Conservation (phyloP, 2,329 filamentous ascomycete genomes). For the Colletotrichum acutatum region DNA sequence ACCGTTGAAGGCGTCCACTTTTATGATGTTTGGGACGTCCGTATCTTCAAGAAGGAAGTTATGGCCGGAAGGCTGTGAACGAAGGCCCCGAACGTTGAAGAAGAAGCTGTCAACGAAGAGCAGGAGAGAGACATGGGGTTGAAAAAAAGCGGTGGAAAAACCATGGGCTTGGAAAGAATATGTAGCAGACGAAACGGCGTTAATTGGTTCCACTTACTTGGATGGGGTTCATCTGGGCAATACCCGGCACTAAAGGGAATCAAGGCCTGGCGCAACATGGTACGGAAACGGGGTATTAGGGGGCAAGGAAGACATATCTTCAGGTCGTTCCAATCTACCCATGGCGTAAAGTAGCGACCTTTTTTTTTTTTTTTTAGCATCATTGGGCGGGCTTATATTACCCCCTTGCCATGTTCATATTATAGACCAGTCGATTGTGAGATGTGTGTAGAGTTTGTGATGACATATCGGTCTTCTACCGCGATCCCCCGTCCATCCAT, state of each 20-base stretch:
- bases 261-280: background rate
- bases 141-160: background rate
- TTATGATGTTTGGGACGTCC: slow-evolving; percentile 58
- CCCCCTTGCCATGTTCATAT: background rate
- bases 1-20: slow-evolving; percentile 53
- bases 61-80: slow-evolving; percentile 52
- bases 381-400: background rate
- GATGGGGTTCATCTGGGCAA: slow-evolving; percentile 9
- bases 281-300: background rate
- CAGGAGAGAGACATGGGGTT: background rate
- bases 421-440: background rate
- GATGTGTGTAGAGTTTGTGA: background rate
- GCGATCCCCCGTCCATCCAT: background rate
- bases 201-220: background rate
- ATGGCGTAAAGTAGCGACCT: background rate
- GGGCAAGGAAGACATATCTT: background rate
- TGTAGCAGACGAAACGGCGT: background rate
- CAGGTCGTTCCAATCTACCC: background rate
- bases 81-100: slow-evolving; percentile 46
- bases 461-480: background rate
- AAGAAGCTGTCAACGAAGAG: background rate
- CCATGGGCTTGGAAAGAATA: background rate
- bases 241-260: slow-evolving; percentile 7
- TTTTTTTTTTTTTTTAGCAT: background rate
- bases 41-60: slow-evolving; percentile 70